These are phyloP conservation scores for Acanthamoeba culbertsoni DNA, from an alignment of 208 protist genomes.

Conservation along the genomic window DNA sequence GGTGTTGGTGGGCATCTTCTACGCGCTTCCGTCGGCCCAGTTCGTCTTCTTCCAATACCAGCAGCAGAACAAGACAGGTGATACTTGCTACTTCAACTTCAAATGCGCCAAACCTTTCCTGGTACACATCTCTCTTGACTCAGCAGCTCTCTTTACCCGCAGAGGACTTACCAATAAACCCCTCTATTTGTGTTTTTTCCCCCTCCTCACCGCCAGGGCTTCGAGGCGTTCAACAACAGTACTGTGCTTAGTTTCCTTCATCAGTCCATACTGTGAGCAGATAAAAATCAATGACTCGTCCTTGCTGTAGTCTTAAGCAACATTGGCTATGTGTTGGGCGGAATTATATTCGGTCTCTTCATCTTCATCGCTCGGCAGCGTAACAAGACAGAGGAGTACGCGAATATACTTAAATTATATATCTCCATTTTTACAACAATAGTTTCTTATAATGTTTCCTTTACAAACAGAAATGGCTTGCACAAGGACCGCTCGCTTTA, in stretches of 20 bases:
- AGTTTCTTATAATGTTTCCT: neutral
- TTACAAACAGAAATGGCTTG: neutral
- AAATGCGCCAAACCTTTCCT: neutral
- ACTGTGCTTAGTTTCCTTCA: neutral
- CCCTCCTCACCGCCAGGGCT: neutral
- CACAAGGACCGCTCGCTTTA: constrained; percentile 33
- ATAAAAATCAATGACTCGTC: neutral
- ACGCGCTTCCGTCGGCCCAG: constrained; percentile 27
- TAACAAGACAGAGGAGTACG: neutral
- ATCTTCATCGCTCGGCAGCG: neutral
- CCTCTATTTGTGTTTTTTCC: neutral
- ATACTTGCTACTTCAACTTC: constrained; percentile 48
- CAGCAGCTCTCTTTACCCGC: neutral
- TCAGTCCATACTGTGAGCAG: neutral
- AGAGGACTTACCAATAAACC: no score
- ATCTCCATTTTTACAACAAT: neutral
- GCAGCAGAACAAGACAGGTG: neutral
- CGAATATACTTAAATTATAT: neutral
- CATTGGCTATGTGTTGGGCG: neutral
- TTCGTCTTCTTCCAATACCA: constrained; percentile 51
- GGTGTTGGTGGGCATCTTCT: constrained; percentile 34
- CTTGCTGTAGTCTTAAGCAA: neutral
- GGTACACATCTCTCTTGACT: neutral
- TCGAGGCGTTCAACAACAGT: constrained; percentile 56
- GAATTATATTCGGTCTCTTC: neutral